Conservation (phyloP, 2,329 filamentous ascomycete genomes). For the Pseudovirgaria hyperparasitica region DNA sequence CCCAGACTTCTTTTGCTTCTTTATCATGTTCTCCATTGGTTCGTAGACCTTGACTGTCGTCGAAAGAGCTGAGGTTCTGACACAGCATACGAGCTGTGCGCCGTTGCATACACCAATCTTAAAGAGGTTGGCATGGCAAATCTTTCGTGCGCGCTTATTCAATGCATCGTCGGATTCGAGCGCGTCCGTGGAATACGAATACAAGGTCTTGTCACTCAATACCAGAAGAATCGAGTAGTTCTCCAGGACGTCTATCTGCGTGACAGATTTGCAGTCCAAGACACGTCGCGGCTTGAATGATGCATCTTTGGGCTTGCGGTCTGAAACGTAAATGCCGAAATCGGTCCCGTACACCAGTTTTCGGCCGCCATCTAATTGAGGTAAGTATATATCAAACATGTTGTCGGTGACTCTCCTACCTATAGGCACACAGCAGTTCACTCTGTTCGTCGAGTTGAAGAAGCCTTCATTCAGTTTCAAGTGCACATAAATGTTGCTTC, state of each 20-base stretch:
- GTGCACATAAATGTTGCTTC: conserved; percentile 58
- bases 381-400: too few relatives aligned
- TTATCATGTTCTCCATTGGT: conserved; percentile 86
- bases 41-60: conserved; percentile 99
- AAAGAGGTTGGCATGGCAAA: conserved; percentile 97
- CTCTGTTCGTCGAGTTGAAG: conserved; percentile 76
- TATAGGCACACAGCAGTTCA: conserved; percentile 90
- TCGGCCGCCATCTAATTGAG: conserved; percentile 69
- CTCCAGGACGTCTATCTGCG: conserved; percentile 90
- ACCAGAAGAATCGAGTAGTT: conserved; percentile 88
- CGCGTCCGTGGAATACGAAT: conserved; percentile 78
- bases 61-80: conserved; percentile 85
- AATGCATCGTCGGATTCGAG: conserved; percentile 63
- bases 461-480: conserved; percentile 68
- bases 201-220: conserved; percentile 81
- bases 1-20: conserved; percentile 90
- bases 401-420: conserved; percentile 42
- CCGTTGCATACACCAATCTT: conserved; percentile 92
- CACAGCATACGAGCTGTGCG: conserved; percentile 87
- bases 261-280: conserved; percentile 75
- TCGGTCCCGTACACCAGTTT: conserved; percentile 94
- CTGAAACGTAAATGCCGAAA: conserved; percentile 81
- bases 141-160: conserved; percentile 83
- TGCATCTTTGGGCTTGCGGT: conserved; percentile 76
- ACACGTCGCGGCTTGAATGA: conserved; percentile 63